Percentiles rank a stretch among this genome's conserved stretches.
phyloP scores from a whole-genome alignment of 306 rosid species.

The Trichosanthes truncata region DNA sequence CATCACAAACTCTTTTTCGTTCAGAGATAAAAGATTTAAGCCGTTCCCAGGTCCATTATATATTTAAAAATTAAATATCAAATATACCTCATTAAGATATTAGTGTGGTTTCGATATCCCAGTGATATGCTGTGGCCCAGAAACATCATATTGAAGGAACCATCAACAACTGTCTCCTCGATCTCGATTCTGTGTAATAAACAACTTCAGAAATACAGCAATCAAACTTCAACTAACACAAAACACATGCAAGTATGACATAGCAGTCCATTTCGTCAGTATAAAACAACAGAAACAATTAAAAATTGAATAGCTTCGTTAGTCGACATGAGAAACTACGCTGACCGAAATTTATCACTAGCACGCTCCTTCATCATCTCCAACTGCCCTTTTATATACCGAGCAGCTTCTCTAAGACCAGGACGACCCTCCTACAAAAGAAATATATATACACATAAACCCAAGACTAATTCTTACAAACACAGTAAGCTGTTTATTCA shows the following conservation, averaged over 20 bases:
- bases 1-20: neutral
- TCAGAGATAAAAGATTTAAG: neutral
- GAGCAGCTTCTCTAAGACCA: slow-evolving; percentile 75
- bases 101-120: slow-evolving; percentile 78
- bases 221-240: slow-evolving; percentile 7
- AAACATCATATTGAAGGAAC: slow-evolving; percentile 84
- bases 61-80: neutral
- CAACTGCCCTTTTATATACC: slow-evolving; percentile 58
- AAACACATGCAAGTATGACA: neutral
- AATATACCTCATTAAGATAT: slow-evolving; percentile 67
- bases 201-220: slow-evolving; percentile 1
- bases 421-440: slow-evolving; percentile 77
- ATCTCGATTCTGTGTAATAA: slow-evolving; percentile 67
- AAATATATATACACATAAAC: slow-evolving; percentile 14
- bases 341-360: slow-evolving; percentile 49
- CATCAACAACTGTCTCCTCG: slow-evolving; percentile 75
- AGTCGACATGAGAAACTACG: neutral
- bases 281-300: neutral
- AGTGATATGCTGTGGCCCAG: slow-evolving; percentile 65
- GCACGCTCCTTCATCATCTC: slow-evolving; percentile 62
- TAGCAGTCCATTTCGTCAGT: neutral
- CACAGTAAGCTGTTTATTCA: neutral
- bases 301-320: neutral
- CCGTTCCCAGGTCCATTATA: neutral
- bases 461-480: slow-evolving; percentile 18